phyloP scores from a whole-genome alignment of 805 yeast species.

The Nakazawaea wickerhamii region DNA sequence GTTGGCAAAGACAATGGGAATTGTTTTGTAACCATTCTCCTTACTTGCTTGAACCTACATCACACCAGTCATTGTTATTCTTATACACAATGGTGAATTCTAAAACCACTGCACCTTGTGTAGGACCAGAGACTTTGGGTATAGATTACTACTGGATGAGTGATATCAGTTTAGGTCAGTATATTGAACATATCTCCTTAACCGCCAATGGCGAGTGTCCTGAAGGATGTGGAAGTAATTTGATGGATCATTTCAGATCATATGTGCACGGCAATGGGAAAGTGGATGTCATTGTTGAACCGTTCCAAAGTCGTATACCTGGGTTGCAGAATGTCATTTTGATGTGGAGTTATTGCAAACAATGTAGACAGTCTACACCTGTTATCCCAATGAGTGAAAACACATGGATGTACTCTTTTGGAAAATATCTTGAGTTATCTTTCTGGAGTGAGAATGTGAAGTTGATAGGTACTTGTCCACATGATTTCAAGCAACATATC shows the following conservation, averaged over 20 bases:
- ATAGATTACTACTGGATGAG: conserved; percentile 88
- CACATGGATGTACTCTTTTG: conserved; percentile 88
- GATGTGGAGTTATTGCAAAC: conserved; percentile 89
- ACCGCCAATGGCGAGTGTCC: conserved; percentile 66
- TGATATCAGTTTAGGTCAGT: conserved; percentile 86
- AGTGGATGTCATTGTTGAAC: conserved; percentile 71
- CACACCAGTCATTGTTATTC: conserved; percentile 75
- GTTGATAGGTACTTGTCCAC: conserved; percentile 62
- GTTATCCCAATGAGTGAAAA: conserved; percentile 77
- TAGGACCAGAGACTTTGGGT: conserved; percentile 81
- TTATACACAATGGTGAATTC: conserved; percentile 79
- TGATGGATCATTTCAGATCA: conserved; percentile 72
- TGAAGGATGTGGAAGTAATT: conserved; percentile 72
- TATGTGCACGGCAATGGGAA: conserved; percentile 88
- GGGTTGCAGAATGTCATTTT: conserved; percentile 64
- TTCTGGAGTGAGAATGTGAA: conserved; percentile 68
- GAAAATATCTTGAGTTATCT: conserved; percentile 82
- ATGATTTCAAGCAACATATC: conserved; percentile 76
- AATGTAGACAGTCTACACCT: conserved; percentile 72
- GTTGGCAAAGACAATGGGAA: conserved; percentile 63
- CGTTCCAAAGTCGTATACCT: conserved; percentile 47
- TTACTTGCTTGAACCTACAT: conserved; percentile 60
- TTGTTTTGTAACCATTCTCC: conserved; percentile 45
- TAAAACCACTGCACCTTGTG: conserved; percentile 84
- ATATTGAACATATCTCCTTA: conserved; percentile 70